phyloP scores from a whole-genome alignment of 768 basidiomycete genomes.

The Trametes gibbosa region DNA sequence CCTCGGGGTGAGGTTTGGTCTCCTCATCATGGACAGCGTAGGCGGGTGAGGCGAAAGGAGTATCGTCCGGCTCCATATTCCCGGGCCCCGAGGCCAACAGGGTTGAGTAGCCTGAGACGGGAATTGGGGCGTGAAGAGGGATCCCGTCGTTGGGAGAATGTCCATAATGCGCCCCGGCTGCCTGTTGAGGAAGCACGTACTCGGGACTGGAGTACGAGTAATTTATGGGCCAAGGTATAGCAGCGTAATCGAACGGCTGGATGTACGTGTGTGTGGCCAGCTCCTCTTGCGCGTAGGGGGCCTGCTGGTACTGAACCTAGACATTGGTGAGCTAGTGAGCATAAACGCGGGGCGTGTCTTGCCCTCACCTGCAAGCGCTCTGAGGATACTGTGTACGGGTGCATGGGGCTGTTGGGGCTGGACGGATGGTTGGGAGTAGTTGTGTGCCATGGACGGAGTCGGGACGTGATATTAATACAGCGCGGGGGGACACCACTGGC shows the following conservation, averaged over 20 bases:
- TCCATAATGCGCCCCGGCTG: not conserved
- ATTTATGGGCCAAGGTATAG: not conserved
- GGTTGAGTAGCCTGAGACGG: slow-evolving; percentile 23
- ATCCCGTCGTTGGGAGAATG: not conserved
- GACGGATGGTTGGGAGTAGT: not conserved
- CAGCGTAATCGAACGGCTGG: not conserved
- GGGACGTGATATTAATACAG: too few species aligned
- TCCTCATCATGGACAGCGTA: not conserved
- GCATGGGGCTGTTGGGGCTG: slow-evolving; percentile 14
- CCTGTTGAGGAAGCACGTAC: not conserved
- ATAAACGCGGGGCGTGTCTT: too few species aligned
- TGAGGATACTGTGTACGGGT: not conserved
- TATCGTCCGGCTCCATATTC: not conserved
- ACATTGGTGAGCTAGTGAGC: too few species aligned
- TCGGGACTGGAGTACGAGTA: slow-evolving; percentile 3
- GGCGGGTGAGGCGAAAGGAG: not conserved
- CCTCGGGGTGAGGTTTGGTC: not conserved
- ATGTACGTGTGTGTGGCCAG: not conserved
- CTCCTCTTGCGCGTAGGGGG: not conserved
- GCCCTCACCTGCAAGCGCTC: not conserved
- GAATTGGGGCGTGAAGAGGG: slow-evolving; percentile 25
- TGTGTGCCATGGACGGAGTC: too few species aligned
- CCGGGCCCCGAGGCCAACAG: slow-evolving; percentile 9
- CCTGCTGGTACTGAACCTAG: not conserved
- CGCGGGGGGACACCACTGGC: not conserved